Percentiles rank a stretch among this genome's conserved stretches.
These are phyloP conservation scores for Geotrichum cucujoidarum DNA, from an alignment of 1,139 yeast species.

Conservation along the genomic window DNA sequence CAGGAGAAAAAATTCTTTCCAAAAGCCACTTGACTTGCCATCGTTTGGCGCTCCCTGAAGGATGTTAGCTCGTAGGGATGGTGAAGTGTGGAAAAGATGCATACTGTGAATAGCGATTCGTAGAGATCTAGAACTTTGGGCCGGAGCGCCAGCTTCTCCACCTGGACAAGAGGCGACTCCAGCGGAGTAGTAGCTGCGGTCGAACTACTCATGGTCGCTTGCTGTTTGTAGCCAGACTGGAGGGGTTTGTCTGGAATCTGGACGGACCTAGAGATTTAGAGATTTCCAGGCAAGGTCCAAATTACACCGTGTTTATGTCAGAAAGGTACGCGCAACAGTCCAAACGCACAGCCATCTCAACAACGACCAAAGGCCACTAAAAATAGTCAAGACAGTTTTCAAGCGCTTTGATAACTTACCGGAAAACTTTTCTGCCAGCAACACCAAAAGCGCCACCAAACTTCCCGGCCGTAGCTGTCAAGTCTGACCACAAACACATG, in stretches of 20 bases:
- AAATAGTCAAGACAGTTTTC: no score
- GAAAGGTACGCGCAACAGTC: no score
- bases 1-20: constrained; percentile 40
- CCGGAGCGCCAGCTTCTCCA: constrained; percentile 33
- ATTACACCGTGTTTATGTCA: no score
- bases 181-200: background rate
- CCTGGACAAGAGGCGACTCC: constrained; percentile 37
- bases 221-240: no score
- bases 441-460: background rate
- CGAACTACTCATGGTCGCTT: no score
- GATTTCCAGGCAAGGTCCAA: no score
- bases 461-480: background rate
- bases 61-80: background rate
- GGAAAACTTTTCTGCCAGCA: background rate
- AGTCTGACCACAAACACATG: no score
- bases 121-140: constrained; percentile 39
- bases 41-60: constrained; percentile 20
- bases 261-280: no score
- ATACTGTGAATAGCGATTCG: constrained; percentile 33
- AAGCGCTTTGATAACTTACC: no score
- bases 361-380: no score
- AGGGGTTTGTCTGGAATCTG: no score
- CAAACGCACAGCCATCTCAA: no score
- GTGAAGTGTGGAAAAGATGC: constrained; percentile 13
- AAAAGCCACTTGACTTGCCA: constrained; percentile 31